These are phyloP conservation scores for Pichia sp. DNA, from an alignment of 1,139 yeast genomes.

Conservation along the genomic window DNA sequence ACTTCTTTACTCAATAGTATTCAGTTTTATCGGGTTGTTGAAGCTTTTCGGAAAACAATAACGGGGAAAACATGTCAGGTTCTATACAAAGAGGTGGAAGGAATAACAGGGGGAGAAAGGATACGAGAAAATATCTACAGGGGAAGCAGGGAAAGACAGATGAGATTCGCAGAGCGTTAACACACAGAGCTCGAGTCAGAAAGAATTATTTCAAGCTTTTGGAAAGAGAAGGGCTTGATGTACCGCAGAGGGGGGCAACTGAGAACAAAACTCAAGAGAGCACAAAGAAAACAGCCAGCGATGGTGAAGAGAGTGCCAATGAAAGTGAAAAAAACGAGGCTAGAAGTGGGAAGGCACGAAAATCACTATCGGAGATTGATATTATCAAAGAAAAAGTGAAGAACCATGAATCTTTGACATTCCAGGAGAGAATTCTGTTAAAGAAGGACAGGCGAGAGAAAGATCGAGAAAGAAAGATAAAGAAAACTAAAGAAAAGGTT, in stretches of 20 bases:
- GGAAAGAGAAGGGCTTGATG: conserved; percentile 60
- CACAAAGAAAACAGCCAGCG: conserved; percentile 17
- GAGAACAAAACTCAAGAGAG: conserved; percentile 17
- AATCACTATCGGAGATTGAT: conserved; percentile 7
- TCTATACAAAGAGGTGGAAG: background rate
- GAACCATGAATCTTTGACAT: conserved; percentile 24
- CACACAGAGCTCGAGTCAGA: conserved; percentile 78
- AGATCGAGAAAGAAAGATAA: conserved; percentile 29
- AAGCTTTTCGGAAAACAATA: too few relatives aligned
- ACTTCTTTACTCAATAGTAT: background rate
- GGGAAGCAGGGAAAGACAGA: conserved; percentile 30
- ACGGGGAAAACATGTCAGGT: background rate
- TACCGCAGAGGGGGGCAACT: conserved; percentile 32
- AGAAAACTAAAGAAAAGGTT: conserved; percentile 24
- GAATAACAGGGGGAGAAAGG: conserved; percentile 6
- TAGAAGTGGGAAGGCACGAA: too few relatives aligned
- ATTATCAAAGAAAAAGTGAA: conserved; percentile 20
- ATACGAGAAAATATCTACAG: conserved; percentile 17
- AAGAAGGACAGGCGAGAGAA: conserved; percentile 30
- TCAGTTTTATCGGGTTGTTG: too few relatives aligned
- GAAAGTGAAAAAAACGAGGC: too few relatives aligned
- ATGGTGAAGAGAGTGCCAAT: too few relatives aligned
- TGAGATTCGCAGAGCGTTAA: conserved; percentile 72
- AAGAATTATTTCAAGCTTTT: conserved; percentile 76
- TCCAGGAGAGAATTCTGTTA: conserved; percentile 32